Evolutionary conservation across 2,329 filamentous ascomycete species (phyloP), one percentile per base, ranked within the genome.

Genomic region (Epicoccum nigrum): DNA sequence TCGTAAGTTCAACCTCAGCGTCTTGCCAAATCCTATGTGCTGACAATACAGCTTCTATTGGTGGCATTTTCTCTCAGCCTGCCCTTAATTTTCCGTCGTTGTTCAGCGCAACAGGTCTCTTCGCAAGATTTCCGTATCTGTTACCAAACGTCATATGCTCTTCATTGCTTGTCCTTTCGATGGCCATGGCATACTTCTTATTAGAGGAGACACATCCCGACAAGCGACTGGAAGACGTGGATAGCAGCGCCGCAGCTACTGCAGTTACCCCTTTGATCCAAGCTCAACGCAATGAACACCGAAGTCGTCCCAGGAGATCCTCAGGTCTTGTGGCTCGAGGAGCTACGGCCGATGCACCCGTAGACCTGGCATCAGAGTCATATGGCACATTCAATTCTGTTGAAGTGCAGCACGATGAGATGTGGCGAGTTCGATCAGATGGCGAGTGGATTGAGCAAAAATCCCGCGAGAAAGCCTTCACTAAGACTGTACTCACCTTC

Each of bases 201-300:
- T 82, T 97, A 4, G 83, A 93, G 47, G 93, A 97, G 74, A 97
- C 92, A 2, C 92, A 96, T 69, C 91, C 92, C 6, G 88, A 92
- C 60, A 87, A 90, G 82, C 84, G 88, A 64, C 81, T 83, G 7
- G 76, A 74, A 67, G 75, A 71, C 3, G 62, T 68, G 16, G 65
- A 72, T 25, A 71, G 76, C 42, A 69, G 72, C 46, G 72, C 76
- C 51, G 65, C 56, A 11, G 76, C 67, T 19, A 69, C 74, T 11
- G 85, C 86, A 42, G 83, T 89, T 70, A 92, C 90, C 0, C 89
- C 89, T 20, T 80, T 94, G 47, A 81, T 95, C 27, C 84, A 86
- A 55, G 89, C 88, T 6, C 37, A 16, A 2, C 7, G 8, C 9
- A 17, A 13, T 11, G 15, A 25, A 39, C 23, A 25, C 5, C 34